A percentile compares a stretch with the other conserved stretches of the same genome.
Conservation (phyloP, 2,329 filamentous ascomycete genomes). For the Trichoderma gracile region DNA sequence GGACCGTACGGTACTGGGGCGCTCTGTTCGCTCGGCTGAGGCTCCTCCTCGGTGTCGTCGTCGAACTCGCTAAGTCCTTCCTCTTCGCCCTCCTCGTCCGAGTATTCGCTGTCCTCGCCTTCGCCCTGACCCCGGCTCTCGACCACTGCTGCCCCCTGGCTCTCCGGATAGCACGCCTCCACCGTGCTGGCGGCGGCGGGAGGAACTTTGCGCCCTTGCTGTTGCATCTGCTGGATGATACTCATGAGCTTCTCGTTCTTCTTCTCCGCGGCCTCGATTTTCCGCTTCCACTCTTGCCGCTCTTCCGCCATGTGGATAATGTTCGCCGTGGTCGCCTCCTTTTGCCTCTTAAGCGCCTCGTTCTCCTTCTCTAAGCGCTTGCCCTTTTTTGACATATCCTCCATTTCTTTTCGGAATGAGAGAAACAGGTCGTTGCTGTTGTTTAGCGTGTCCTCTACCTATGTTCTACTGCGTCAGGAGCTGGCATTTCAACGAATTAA, state of each 20-base stretch:
- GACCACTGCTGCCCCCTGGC: conserved; percentile 47
- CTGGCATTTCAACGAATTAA: background rate
- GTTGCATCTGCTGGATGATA: conserved; percentile 95
- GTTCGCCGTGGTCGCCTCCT: conserved; percentile 89
- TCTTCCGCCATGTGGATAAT: conserved; percentile 98
- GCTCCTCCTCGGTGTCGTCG: conserved; percentile 58
- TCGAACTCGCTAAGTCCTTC: conserved; percentile 67
- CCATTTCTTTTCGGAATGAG: conserved; percentile 98
- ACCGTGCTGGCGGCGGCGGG: conserved; percentile 61
- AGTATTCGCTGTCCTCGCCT: conserved; percentile 65
- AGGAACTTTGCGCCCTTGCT: conserved; percentile 77
- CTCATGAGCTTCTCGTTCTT: conserved; percentile 91
- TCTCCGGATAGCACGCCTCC: conserved; percentile 60
- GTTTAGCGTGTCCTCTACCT: conserved; percentile 98
- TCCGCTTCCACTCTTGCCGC: conserved; percentile 78
- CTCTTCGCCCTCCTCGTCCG: conserved; percentile 62
- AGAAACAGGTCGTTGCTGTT: conserved; percentile 97
- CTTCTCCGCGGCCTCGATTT: conserved; percentile 55
- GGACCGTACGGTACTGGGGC: conserved; percentile 49
- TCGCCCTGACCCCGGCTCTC: conserved; percentile 41
- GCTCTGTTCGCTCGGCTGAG: conserved; percentile 39
- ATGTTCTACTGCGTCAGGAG: conserved; percentile 31
- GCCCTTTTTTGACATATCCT: conserved; percentile 99
- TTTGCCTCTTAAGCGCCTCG: conserved; percentile 83
- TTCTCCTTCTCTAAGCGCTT: conserved; percentile 97